Evolutionary conservation across 768 basidiomycete genomes (phyloP).

Genomic region (Collybia sp.): DNA sequence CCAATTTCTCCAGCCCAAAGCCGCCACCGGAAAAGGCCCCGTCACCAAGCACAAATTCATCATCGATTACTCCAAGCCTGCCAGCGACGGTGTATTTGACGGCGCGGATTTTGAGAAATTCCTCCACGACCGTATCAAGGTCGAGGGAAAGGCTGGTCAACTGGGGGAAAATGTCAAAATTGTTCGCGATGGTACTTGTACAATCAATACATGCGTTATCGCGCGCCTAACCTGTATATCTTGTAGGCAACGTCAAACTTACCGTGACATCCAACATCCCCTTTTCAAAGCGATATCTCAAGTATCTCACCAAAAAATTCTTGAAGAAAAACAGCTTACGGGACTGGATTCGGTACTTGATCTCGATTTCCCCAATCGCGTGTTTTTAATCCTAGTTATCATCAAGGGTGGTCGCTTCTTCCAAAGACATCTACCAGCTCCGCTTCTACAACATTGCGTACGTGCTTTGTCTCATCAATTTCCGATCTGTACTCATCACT

Average conservation of each 20-base stretch:
- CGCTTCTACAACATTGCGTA: slow-evolving; percentile 93
- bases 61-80: slow-evolving; percentile 85
- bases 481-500: slow-evolving; percentile 5
- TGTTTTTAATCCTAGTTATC: slow-evolving; percentile 6
- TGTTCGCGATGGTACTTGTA: slow-evolving; percentile 70
- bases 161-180: slow-evolving; percentile 90
- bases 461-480: slow-evolving; percentile 19
- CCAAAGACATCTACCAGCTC: slow-evolving; percentile 92
- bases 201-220: neutral
- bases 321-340: slow-evolving; percentile 95
- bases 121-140: slow-evolving; percentile 91
- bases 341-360: slow-evolving; percentile 86
- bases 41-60: slow-evolving; percentile 71
- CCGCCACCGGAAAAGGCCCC: slow-evolving; percentile 46
- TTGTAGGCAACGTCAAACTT: slow-evolving; percentile 71
- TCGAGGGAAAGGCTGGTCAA: slow-evolving; percentile 88
- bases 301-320: slow-evolving; percentile 99
- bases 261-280: slow-evolving; percentile 82
- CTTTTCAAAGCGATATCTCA: slow-evolving; percentile 96
- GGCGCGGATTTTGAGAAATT: slow-evolving; percentile 75
- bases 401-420: slow-evolving; percentile 80
- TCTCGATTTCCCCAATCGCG: neutral
- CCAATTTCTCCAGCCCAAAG: slow-evolving; percentile 48
- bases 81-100: slow-evolving; percentile 50
- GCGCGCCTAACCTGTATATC: neutral